These are phyloP conservation scores for Chlorella sp. DNA, from an alignment of 139 green algal genomes.

Conservation along the genomic window DNA sequence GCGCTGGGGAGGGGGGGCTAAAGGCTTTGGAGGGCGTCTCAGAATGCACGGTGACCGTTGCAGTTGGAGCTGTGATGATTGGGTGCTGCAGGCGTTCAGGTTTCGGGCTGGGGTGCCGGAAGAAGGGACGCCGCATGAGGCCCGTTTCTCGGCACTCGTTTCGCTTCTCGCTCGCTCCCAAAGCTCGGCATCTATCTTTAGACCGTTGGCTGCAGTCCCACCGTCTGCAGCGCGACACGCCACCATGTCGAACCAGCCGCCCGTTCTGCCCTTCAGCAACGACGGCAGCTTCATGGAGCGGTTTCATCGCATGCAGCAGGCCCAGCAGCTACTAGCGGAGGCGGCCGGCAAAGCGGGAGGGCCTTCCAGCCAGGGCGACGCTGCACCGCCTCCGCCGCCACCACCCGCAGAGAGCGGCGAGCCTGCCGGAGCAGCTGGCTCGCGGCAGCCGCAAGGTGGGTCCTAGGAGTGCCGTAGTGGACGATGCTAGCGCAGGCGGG, in stretches of 20 bases:
- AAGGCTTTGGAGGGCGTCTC: no score
- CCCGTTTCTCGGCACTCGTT: not conserved
- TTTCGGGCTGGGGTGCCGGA: not conserved
- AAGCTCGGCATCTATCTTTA: not conserved
- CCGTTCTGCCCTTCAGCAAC: constrained; percentile 32
- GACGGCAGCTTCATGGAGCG: constrained; percentile 51
- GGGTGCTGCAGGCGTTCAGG: not conserved
- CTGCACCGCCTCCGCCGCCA: not conserved
- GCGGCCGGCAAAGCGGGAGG: not conserved
- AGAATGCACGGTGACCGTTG: no score
- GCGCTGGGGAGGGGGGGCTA: not conserved
- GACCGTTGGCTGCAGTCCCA: not conserved
- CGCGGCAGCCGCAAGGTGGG: no score
- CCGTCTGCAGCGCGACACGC: not conserved
- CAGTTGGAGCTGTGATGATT: no score
- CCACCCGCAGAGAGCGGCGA: not conserved
- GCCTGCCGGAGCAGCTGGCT: no score
- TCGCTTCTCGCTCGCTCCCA: not conserved
- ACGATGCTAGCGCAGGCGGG: no score
- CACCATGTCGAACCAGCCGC: not conserved
- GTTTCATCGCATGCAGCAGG: constrained; percentile 20
- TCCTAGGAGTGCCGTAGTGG: not conserved
- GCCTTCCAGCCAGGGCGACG: not conserved
- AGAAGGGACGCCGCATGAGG: not conserved
- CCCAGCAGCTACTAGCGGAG: not conserved